A percentile compares a stretch with the other conserved stretches of the same genome.
Conservation (phyloP, 306 rosid species). For the Cicer arietinum region DNA sequence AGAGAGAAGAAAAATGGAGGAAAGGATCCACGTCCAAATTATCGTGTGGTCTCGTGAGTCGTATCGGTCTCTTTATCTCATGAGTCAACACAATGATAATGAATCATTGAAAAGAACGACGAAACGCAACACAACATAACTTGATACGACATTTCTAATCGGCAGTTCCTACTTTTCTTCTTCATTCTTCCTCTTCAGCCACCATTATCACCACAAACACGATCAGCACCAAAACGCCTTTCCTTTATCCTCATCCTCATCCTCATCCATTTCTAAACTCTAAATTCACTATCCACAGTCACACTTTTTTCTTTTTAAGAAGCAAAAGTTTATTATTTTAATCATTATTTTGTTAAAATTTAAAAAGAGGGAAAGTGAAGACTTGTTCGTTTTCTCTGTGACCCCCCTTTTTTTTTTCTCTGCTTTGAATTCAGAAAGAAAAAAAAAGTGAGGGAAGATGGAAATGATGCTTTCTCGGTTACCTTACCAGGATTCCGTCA, state of each 20-base stretch:
- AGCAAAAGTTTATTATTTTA: too few species aligned
- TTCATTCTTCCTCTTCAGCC: background rate
- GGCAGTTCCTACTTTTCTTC: background rate
- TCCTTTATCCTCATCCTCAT: background rate
- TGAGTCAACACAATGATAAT: slow-evolving; percentile 20
- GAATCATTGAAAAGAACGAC: slow-evolving; percentile 9
- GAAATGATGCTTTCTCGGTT: slow-evolving; percentile 72
- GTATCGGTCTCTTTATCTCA: slow-evolving; percentile 17
- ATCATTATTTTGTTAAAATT: too few species aligned
- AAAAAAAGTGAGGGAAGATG: slow-evolving; percentile 40
- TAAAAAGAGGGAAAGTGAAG: background rate
- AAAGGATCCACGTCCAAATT: too few species aligned
- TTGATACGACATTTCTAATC: background rate
- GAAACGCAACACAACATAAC: slow-evolving; percentile 37
- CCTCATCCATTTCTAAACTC: slow-evolving; percentile 20
- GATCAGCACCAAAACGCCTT: background rate
- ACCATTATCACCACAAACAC: background rate
- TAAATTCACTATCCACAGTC: slow-evolving; percentile 17
- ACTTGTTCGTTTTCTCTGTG: background rate
- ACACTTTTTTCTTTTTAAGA: too few species aligned
- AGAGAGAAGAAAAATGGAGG: too few species aligned
- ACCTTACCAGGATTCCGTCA: slow-evolving; percentile 76
- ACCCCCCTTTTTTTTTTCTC: background rate
- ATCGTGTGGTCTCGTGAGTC: background rate
- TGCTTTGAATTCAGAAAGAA: background rate